Evolutionary conservation across 306 rosid genomes (phyloP).

Genomic region (Pyrus pyrifolia): DNA sequence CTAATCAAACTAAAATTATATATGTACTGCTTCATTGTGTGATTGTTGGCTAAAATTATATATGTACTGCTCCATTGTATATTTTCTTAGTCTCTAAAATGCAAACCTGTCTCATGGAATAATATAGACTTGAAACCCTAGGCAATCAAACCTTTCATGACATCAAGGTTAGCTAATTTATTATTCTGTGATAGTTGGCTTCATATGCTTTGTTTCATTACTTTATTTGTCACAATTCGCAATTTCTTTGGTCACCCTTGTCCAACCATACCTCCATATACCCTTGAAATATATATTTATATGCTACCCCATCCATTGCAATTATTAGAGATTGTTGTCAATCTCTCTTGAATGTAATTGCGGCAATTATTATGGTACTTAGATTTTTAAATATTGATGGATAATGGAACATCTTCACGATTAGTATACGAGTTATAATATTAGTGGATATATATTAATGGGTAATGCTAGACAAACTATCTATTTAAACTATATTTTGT

Average conservation of each 20-base stretch:
- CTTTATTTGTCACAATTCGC: not conserved
- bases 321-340: constrained; percentile 5
- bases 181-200: not conserved
- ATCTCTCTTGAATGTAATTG: not conserved
- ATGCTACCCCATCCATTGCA: not conserved
- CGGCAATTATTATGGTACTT: not conserved
- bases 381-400: not conserved
- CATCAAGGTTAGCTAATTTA: not conserved
- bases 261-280: not conserved
- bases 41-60: too few species aligned
- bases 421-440: too few species aligned
- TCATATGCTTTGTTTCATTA: not conserved
- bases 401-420: not conserved
- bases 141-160: not conserved
- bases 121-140: not conserved
- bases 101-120: not conserved
- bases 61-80: not conserved
- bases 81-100: not conserved
- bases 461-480: too few species aligned
- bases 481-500: too few species aligned
- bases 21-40: not conserved
- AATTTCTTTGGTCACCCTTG: not conserved
- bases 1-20: too few species aligned
- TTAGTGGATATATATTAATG: not conserved
- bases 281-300: not conserved